A percentile compares a stretch with the other conserved stretches of the same genome.
phyloP scores from a whole-genome alignment of 2,329 filamentous ascomycete genomes.

The Pseudogymnoascus sp. region DNA sequence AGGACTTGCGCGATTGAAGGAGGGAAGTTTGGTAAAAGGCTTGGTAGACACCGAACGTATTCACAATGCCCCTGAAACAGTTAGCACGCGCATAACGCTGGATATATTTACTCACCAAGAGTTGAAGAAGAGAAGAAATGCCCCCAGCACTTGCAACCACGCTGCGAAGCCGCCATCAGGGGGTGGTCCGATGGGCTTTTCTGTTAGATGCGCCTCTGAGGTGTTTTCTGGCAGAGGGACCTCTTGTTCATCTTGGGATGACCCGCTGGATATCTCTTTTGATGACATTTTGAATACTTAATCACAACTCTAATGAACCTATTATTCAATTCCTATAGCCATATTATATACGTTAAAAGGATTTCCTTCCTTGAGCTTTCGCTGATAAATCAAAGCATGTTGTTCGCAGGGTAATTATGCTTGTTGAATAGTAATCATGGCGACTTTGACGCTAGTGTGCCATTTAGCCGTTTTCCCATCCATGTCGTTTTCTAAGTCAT shows the following conservation, averaged over 20 bases:
- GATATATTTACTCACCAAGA: not conserved
- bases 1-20: slow-evolving; percentile 42
- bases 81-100: not conserved
- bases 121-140: slow-evolving; percentile 37
- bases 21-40: slow-evolving; percentile 47
- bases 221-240: not conserved
- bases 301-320: not conserved
- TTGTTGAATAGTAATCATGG: not conserved
- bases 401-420: not conserved
- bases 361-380: not conserved
- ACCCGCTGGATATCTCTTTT: not conserved
- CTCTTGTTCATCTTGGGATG: not conserved
- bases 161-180: slow-evolving; percentile 52
- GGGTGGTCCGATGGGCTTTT: not conserved
- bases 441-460: not conserved
- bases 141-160: slow-evolving; percentile 49
- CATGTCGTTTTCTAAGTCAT: not conserved
- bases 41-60: slow-evolving; percentile 49
- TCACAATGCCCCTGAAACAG: slow-evolving; percentile 44
- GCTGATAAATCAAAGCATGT: not conserved
- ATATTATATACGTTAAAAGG: not conserved
- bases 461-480: not conserved
- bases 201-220: not conserved
- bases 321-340: not conserved
- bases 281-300: not conserved